These are phyloP conservation scores for Silene noctiflora DNA, from an alignment of 179 eudicot genomes.

Conservation along the genomic window DNA sequence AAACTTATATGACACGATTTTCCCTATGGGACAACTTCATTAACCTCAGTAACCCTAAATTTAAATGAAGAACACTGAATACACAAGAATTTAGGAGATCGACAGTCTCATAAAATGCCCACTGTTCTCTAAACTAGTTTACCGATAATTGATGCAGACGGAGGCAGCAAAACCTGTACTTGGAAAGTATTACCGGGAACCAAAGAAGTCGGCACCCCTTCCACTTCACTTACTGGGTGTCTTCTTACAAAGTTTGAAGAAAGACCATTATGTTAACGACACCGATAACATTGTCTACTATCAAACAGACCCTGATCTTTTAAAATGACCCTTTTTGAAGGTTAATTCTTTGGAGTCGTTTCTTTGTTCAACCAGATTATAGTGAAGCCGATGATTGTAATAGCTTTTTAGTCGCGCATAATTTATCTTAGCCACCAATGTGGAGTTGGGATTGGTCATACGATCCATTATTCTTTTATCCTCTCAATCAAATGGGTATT, in stretches of 20 bases:
- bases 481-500: slow-evolving; percentile 6
- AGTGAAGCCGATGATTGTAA: slow-evolving; percentile 3
- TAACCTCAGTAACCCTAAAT: neutral
- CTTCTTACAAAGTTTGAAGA: slow-evolving; percentile 60
- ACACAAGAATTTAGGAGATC: no score
- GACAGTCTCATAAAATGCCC: neutral
- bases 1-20: slow-evolving; percentile 18
- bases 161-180: slow-evolving; percentile 91
- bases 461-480: slow-evolving; percentile 19
- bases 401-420: neutral
- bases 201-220: slow-evolving; percentile 74
- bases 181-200: slow-evolving; percentile 85
- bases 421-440: slow-evolving; percentile 16
- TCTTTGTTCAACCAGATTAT: neutral
- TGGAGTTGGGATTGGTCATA: slow-evolving; percentile 11
- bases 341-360: slow-evolving; percentile 27
- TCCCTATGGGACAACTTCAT: slow-evolving; percentile 19
- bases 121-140: slow-evolving; percentile 10
- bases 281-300: slow-evolving; percentile 82
- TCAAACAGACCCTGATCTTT: slow-evolving; percentile 59
- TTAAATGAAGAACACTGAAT: neutral
- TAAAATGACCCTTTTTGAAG: neutral
- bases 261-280: slow-evolving; percentile 93
- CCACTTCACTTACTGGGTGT: slow-evolving; percentile 66
- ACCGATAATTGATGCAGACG: slow-evolving; percentile 43